A percentile compares a stretch with the other conserved stretches of the same genome.
Evolutionary conservation across 2,329 filamentous ascomycete species (phyloP).

Genomic region (Penicillium sp.): DNA sequence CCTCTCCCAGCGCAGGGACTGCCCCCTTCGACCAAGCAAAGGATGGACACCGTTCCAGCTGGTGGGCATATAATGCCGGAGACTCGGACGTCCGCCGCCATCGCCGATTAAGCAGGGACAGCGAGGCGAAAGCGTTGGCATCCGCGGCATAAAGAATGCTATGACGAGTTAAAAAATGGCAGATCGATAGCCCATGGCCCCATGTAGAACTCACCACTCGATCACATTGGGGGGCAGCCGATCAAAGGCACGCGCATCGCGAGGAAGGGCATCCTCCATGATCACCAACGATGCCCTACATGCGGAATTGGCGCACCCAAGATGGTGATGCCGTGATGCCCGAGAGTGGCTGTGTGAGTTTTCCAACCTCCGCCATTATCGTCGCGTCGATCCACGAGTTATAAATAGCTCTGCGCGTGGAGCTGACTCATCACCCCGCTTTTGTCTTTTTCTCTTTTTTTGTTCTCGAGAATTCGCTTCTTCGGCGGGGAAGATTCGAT

Average conservation of each 20-base stretch:
- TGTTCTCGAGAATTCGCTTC: background rate
- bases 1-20: conserved; percentile 29
- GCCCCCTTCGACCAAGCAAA: conserved; percentile 37
- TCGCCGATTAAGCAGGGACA: conserved; percentile 41
- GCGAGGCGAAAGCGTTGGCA: conserved; percentile 45
- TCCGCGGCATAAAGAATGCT: conserved; percentile 46
- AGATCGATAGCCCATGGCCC: background rate
- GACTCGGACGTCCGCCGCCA: conserved; percentile 43
- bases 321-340: background rate
- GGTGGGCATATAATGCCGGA: conserved; percentile 43
- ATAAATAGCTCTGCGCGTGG: conserved; percentile 17
- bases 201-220: conserved; percentile 15
- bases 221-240: conserved; percentile 22
- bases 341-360: conserved; percentile 18
- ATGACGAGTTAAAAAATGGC: conserved; percentile 17
- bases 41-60: conserved; percentile 42
- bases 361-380: conserved; percentile 14
- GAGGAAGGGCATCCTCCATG: conserved; percentile 21
- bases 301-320: conserved; percentile 9
- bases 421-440: conserved; percentile 15
- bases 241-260: conserved; percentile 12
- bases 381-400: conserved; percentile 14
- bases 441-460: conserved; percentile 5
- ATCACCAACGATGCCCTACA: conserved; percentile 18
- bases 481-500: no score